phyloP scores from a whole-genome alignment of 164 flowering plant genomes.

The Kalanchoe fedtschenkoi region DNA sequence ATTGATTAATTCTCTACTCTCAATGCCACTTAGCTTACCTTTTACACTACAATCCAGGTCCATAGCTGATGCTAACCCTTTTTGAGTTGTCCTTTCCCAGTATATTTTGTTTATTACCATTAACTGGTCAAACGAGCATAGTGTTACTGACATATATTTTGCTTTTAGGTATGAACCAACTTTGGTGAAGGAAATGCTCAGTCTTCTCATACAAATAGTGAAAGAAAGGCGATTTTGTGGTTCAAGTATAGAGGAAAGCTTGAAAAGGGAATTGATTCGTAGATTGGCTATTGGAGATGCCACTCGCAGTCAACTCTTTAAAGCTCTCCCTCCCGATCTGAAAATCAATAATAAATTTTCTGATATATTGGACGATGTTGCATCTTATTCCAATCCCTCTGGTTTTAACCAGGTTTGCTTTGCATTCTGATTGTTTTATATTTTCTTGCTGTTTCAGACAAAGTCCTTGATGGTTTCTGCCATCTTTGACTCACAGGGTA shows the following conservation, averaged over 20 bases:
- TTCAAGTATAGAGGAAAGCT: slow-evolving; percentile 46
- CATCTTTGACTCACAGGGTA: slow-evolving; percentile 43
- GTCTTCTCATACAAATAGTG: slow-evolving; percentile 74
- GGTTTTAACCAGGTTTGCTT: slow-evolving; percentile 79
- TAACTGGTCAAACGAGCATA: background rate
- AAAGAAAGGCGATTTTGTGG: slow-evolving; percentile 89
- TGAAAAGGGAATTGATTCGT: slow-evolving; percentile 70
- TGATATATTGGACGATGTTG: slow-evolving; percentile 55
- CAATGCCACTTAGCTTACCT: too few species aligned
- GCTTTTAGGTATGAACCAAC: slow-evolving; percentile 74
- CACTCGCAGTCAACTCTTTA: slow-evolving; percentile 80
- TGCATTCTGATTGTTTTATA: background rate
- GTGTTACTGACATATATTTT: background rate
- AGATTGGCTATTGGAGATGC: slow-evolving; percentile 80
- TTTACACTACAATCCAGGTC: too few species aligned
- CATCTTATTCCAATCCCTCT: slow-evolving; percentile 74
- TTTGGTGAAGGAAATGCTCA: slow-evolving; percentile 82
- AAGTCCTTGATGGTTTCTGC: background rate
- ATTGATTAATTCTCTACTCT: too few species aligned
- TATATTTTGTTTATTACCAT: background rate
- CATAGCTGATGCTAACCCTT: background rate
- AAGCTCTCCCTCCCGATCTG: slow-evolving; percentile 76
- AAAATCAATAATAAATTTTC: slow-evolving; percentile 55
- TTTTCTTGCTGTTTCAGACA: background rate
- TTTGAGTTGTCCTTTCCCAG: background rate